Percentiles rank a stretch among this genome's conserved stretches.
Conservation (phyloP, 768 basidiomycete genomes). For the Kwoniella bestiolae region DNA sequence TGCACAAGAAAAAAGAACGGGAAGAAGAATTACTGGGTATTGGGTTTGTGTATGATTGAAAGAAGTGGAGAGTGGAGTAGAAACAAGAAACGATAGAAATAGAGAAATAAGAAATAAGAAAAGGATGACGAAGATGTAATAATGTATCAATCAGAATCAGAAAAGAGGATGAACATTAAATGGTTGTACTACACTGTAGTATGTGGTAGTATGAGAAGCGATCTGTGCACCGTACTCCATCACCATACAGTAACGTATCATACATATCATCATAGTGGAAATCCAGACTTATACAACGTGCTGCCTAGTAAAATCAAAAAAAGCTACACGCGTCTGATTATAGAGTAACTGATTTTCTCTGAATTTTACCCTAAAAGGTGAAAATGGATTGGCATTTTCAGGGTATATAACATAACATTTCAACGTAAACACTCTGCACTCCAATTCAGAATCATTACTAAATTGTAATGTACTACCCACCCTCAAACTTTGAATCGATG, state of each 20-base stretch:
- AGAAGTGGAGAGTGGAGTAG: not conserved
- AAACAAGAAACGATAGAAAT: too few relatives aligned
- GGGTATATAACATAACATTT: not conserved
- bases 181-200: conserved; percentile 7
- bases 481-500: not conserved
- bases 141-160: not conserved
- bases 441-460: conserved; percentile 16
- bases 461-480: conserved; percentile 8
- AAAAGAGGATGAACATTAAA: conserved; percentile 22
- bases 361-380: conserved; percentile 12
- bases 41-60: not conserved
- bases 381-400: not conserved
- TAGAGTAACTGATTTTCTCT: not conserved
- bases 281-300: not conserved
- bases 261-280: not conserved
- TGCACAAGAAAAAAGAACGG: not conserved
- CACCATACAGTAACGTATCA: too few relatives aligned
- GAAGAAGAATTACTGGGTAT: not conserved
- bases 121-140: not conserved
- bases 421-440: conserved; percentile 8
- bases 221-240: conserved; percentile 12
- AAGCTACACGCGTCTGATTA: conserved; percentile 12
- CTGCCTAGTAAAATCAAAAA: not conserved
- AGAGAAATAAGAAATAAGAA: not conserved
- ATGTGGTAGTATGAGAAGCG: not conserved